phyloP scores from a whole-genome alignment of 306 rosid genomes.

The Trifolium subterraneum region DNA sequence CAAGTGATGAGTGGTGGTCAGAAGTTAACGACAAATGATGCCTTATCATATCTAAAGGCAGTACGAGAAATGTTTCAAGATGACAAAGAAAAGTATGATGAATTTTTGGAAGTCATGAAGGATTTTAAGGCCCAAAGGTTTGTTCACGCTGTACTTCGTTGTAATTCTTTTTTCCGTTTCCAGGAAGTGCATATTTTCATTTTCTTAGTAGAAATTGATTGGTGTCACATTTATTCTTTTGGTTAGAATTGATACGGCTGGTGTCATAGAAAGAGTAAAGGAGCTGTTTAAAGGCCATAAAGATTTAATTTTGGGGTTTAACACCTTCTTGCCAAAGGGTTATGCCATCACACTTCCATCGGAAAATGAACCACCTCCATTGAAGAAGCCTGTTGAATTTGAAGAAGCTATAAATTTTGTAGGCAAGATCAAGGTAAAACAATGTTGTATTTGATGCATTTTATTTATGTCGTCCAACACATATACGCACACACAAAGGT shows the following conservation, averaged over 20 bases:
- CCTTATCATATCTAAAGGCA: slow-evolving; percentile 63
- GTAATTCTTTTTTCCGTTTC: neutral
- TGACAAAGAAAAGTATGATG: slow-evolving; percentile 65
- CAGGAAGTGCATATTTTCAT: neutral
- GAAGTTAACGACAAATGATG: slow-evolving; percentile 62
- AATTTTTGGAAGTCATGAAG: slow-evolving; percentile 71
- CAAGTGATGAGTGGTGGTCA: slow-evolving; percentile 60
- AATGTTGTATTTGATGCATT: slow-evolving; percentile 34
- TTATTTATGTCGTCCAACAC: slow-evolving; percentile 1
- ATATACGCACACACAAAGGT: neutral
- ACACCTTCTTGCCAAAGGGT: slow-evolving; percentile 77
- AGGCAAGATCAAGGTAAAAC: slow-evolving; percentile 84
- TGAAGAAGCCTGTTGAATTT: slow-evolving; percentile 93
- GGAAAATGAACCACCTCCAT: slow-evolving; percentile 85
- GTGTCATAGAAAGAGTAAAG: slow-evolving; percentile 67
- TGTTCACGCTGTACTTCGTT: slow-evolving; percentile 15
- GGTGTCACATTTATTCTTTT: slow-evolving; percentile 32
- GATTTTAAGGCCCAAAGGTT: slow-evolving; percentile 81
- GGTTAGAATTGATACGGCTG: slow-evolving; percentile 69
- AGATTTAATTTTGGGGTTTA: slow-evolving; percentile 72
- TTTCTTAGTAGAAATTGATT: slow-evolving; percentile 10
- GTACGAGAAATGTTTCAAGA: slow-evolving; percentile 73
- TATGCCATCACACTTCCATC: slow-evolving; percentile 68
- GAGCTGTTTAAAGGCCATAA: slow-evolving; percentile 73
- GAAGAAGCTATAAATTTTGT: slow-evolving; percentile 95